phyloP scores from a whole-genome alignment of 2,329 filamentous ascomycete species.

The Alternaria sp. region DNA sequence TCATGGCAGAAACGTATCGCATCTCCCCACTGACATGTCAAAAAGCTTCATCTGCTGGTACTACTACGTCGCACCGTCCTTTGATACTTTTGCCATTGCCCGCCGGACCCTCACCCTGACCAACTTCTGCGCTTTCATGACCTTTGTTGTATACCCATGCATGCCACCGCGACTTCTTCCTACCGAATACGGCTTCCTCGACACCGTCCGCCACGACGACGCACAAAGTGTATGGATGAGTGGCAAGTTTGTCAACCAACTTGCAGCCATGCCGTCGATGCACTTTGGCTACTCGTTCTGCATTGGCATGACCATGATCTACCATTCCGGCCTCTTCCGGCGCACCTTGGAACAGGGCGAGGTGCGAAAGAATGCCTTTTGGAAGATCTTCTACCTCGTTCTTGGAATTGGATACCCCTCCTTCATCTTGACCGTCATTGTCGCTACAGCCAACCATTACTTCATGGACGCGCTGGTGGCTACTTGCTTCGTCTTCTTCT shows the following conservation, averaged over 20 bases:
- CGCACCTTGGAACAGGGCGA: conserved; percentile 56
- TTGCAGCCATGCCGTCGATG: conserved; percentile 60
- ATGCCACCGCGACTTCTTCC: conserved; percentile 62
- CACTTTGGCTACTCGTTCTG: conserved; percentile 65
- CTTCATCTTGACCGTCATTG: conserved; percentile 65
- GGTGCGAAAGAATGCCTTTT: conserved; percentile 52
- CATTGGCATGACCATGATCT: conserved; percentile 62
- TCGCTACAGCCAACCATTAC: conserved; percentile 70
- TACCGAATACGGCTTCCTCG: conserved; percentile 56
- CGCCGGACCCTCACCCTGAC: conserved; percentile 60
- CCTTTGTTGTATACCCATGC: conserved; percentile 63
- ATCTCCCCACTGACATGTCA: conserved; percentile 25
- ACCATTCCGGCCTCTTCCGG: conserved; percentile 60
- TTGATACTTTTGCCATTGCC: conserved; percentile 55
- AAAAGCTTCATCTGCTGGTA: conserved; percentile 69
- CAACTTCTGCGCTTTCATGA: conserved; percentile 63
- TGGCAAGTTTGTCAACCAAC: conserved; percentile 57
- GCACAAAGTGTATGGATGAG: conserved; percentile 59
- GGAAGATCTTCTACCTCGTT: conserved; percentile 56
- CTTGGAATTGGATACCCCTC: conserved; percentile 62
- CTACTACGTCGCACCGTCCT: conserved; percentile 65
- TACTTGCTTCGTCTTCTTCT: conserved; percentile 58
- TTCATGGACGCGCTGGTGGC: conserved; percentile 64
- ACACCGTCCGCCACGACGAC: conserved; percentile 59
- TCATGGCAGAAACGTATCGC: neutral